phyloP scores from a whole-genome alignment of 805 yeast genomes.

The Teunomyces tritomae region DNA sequence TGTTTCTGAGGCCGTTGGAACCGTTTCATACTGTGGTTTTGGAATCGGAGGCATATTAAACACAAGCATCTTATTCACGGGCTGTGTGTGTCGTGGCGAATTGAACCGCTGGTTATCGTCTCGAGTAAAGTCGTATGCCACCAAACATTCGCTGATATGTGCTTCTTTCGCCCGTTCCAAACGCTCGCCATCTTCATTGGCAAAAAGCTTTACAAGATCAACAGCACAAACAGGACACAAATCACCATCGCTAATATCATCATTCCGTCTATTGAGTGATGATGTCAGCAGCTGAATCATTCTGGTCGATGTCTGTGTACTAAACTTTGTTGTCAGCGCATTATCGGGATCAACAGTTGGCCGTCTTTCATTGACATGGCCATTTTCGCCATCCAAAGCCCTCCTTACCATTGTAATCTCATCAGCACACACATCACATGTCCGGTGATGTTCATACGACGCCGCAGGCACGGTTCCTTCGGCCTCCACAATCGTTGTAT shows the following conservation, averaged over 20 bases:
- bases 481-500: slow-evolving; percentile 16
- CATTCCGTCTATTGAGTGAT: slow-evolving; percentile 7
- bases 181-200: slow-evolving; percentile 15
- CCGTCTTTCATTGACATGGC: not conserved
- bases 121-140: slow-evolving; percentile 59
- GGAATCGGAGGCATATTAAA: slow-evolving; percentile 56
- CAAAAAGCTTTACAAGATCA: slow-evolving; percentile 23
- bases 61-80: slow-evolving; percentile 80
- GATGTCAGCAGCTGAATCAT: slow-evolving; percentile 20
- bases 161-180: slow-evolving; percentile 47
- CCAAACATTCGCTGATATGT: slow-evolving; percentile 74
- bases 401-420: slow-evolving; percentile 37
- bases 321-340: slow-evolving; percentile 19
- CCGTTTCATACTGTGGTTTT: slow-evolving; percentile 31
- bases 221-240: slow-evolving; percentile 42
- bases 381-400: slow-evolving; percentile 11
- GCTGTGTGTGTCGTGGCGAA: slow-evolving; percentile 23
- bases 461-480: slow-evolving; percentile 12
- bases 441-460: slow-evolving; percentile 46
- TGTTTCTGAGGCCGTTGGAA: not conserved
- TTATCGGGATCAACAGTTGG: slow-evolving; percentile 1
- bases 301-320: slow-evolving; percentile 17
- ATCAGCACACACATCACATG: slow-evolving; percentile 71
- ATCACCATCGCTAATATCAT: slow-evolving; percentile 25
- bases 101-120: slow-evolving; percentile 49